Evolutionary conservation across 2,329 filamentous ascomycete species (phyloP).

Genomic region (Aspergillaceae sp.): DNA sequence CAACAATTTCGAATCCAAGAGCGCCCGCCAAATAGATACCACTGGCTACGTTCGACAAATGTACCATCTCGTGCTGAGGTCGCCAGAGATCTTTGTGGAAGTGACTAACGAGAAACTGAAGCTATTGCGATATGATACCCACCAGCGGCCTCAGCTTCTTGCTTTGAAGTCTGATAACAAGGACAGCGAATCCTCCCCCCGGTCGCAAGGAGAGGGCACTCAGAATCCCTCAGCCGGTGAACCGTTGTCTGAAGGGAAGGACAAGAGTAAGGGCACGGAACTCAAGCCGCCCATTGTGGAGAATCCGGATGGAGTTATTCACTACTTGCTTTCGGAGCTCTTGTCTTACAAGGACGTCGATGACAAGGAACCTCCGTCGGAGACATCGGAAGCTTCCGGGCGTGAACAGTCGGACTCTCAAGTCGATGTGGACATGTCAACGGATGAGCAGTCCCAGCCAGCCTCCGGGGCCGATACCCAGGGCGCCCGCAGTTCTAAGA

Average conservation of each 20-base stretch:
- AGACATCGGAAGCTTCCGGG: constrained; percentile 19
- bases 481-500: constrained; percentile 45
- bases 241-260: constrained; percentile 14
- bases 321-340: constrained; percentile 87
- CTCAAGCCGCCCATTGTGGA: constrained; percentile 77
- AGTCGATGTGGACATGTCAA: constrained; percentile 45
- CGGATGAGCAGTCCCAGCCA: constrained; percentile 29
- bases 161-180: constrained; percentile 40
- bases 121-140: constrained; percentile 54
- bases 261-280: constrained; percentile 53
- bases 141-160: constrained; percentile 46
- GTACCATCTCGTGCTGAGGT: constrained; percentile 69
- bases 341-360: constrained; percentile 88
- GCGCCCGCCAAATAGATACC: constrained; percentile 56
- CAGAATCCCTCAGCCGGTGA: constrained; percentile 9
- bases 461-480: constrained; percentile 23
- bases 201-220: constrained; percentile 23
- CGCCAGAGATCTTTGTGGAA: constrained; percentile 77
- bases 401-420: constrained; percentile 25
- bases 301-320: constrained; percentile 87
- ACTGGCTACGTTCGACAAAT: constrained; percentile 65
- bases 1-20: constrained; percentile 58
- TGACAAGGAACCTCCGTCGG: constrained; percentile 58
- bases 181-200: constrained; percentile 6
- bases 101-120: constrained; percentile 78